Evolutionary conservation across 345 rosid genomes (phyloP).

Genomic region (Durio zibethinus): DNA sequence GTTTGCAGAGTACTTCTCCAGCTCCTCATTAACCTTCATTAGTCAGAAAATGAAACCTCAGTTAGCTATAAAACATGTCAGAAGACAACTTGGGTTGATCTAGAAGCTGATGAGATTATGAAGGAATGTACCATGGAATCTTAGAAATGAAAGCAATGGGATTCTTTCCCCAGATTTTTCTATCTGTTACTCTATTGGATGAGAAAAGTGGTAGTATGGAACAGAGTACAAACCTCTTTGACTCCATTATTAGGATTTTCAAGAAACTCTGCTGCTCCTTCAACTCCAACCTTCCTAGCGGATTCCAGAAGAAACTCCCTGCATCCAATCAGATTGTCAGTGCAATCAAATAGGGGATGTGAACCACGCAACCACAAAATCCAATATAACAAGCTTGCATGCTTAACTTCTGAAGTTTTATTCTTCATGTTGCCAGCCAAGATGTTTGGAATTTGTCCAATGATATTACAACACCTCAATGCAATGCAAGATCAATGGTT

Average conservation of each 20-base stretch:
- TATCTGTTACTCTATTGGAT: background rate
- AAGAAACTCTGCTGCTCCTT: conserved; percentile 80
- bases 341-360: background rate
- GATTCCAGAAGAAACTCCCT: conserved; percentile 83
- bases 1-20: conserved; percentile 51
- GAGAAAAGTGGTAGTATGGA: background rate
- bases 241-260: conserved; percentile 67
- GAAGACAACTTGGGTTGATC: background rate
- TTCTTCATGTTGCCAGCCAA: background rate
- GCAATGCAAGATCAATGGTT: background rate
- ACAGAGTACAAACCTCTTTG: conserved; percentile 51
- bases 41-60: conserved; percentile 1
- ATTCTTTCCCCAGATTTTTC: background rate
- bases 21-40: conserved; percentile 68
- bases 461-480: background rate
- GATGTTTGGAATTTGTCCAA: background rate
- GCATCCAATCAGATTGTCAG: conserved; percentile 16
- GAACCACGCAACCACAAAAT: background rate
- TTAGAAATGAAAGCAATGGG: background rate
- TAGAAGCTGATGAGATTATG: background rate
- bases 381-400: background rate
- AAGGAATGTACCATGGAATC: background rate
- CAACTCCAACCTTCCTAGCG: conserved; percentile 66
- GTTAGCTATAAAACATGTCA: conserved; percentile 4
- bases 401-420: background rate